phyloP scores from a whole-genome alignment of 2,329 filamentous ascomycete species.

The Apiospora rasikravindrae region DNA sequence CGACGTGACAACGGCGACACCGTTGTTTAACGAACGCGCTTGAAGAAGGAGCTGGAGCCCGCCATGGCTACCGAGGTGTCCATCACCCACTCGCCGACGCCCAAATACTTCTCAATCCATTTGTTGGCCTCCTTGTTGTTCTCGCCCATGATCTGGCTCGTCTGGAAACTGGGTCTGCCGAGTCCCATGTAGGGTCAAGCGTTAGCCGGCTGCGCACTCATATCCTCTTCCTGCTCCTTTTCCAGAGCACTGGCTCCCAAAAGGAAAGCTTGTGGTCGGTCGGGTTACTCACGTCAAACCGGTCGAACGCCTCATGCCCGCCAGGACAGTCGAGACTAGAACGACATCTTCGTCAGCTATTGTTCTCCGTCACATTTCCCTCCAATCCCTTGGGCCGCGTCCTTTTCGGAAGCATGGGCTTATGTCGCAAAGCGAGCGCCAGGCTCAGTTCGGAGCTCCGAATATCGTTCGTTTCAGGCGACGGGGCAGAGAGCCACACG shows the following conservation, averaged over 20 bases:
- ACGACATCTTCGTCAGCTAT: constrained; percentile 19
- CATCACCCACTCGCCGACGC: constrained; percentile 97
- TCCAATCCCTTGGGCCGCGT: no score
- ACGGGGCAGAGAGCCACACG: background rate
- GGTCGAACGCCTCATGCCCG: constrained; percentile 95
- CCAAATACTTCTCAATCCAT: constrained; percentile 93
- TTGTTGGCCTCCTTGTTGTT: constrained; percentile 82
- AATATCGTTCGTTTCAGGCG: background rate
- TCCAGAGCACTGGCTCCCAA: background rate
- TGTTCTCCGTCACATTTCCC: constrained; percentile 20
- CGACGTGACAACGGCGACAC: background rate
- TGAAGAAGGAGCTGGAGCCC: constrained; percentile 87
- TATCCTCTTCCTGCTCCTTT: background rate
- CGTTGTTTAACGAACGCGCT: constrained; percentile 73
- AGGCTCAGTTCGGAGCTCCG: background rate
- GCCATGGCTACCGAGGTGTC: constrained; percentile 94
- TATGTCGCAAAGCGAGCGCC: background rate
- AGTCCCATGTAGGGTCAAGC: constrained; percentile 44
- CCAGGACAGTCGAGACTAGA: constrained; percentile 90
- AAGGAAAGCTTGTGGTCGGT: constrained; percentile 20
- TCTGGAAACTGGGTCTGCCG: constrained; percentile 79
- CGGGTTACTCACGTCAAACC: constrained; percentile 85
- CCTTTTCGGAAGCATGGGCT: background rate
- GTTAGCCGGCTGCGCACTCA: constrained; percentile 45
- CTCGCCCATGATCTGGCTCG: constrained; percentile 79